Percentiles rank a stretch among this genome's conserved stretches.
Conservation (phyloP, 352 stramenopile species). For the Aphanomyces stellatus region DNA sequence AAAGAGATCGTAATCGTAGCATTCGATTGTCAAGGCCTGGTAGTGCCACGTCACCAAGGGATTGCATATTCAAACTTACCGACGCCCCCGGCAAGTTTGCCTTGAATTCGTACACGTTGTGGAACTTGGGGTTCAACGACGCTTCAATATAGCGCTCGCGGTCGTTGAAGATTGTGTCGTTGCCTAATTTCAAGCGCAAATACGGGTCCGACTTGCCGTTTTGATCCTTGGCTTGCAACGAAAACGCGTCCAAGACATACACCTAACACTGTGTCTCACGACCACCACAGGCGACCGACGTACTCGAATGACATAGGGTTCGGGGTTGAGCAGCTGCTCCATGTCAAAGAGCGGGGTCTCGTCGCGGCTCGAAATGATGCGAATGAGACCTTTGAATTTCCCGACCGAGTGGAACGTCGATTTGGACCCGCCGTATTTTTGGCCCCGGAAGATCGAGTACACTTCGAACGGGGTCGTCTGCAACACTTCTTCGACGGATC, state of each 20-base stretch:
- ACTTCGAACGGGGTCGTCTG: constrained; percentile 70
- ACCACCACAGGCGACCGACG: background rate
- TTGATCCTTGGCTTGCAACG: constrained; percentile 72
- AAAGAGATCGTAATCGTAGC: constrained; percentile 70
- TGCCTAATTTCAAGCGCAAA: constrained; percentile 68
- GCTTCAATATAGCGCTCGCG: constrained; percentile 61
- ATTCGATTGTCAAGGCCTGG: constrained; percentile 47
- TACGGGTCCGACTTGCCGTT: constrained; percentile 84
- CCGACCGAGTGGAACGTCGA: constrained; percentile 43
- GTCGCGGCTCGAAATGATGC: constrained; percentile 60
- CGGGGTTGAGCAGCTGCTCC: constrained; percentile 58
- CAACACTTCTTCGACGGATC: constrained; percentile 56
- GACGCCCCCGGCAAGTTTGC: constrained; percentile 74
- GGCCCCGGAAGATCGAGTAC: constrained; percentile 57
- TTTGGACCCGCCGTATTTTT: constrained; percentile 27
- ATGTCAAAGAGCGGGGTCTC: constrained; percentile 68
- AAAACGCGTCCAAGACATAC: constrained; percentile 76
- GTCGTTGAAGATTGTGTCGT: constrained; percentile 74
- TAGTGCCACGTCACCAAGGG: too few relatives aligned
- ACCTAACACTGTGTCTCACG: constrained; percentile 23
- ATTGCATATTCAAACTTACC: too few relatives aligned
- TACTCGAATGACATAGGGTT: constrained; percentile 63
- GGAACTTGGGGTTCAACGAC: constrained; percentile 81
- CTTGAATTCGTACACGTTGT: constrained; percentile 88
- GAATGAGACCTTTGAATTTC: constrained; percentile 85